Evolutionary conservation across 768 basidiomycete genomes (phyloP), one percentile per base, ranked within the genome.

Genomic region (Leccinum sublutescens): DNA sequence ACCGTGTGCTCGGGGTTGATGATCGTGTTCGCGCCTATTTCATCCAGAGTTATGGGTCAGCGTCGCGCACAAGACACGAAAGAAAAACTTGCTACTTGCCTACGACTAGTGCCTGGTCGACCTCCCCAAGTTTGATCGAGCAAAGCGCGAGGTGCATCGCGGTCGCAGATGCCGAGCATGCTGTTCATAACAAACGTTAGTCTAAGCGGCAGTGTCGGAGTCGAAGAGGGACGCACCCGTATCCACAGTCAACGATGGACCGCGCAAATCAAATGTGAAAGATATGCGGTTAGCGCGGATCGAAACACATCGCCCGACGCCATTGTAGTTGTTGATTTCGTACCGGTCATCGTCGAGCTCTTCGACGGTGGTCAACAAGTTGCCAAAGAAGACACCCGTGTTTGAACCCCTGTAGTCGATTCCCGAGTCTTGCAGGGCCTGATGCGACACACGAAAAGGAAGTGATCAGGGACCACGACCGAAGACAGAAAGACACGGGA

Each of bases 171-270:
- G 80, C 82, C 36, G 79, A 82, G 61, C 82, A 83, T 7, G 68
- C 68, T 69, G 40, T 52, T 38, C 27, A 19, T 25, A 50, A 12
- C 21, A 8, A 52, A 3, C 1, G 33, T 17, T 8, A 19, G 21
- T 45, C 2, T 21, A 2, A 45, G 11, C 11, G 1, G 2, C 1
- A 21, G 43, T 19, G 2, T 21, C 11, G 43, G 19, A 45, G 11
- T 19, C 2, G 43, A 45, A 6, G 11, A 29, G 11, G 45, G 2
- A 49, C 59, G 1, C 38, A 71, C 69, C 68, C 2, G 66, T 66
- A 59, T 84, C 82, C 0, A 77, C 63, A 5, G 81, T 78, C 34
- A 83, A 59, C 4, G 82, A 84, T 12, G 82, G 83, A 12, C 82
- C 82, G 1, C 68, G 73, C 19, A 77, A 57, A 52, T 78, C 74